Evolutionary conservation across 2,329 filamentous ascomycete genomes (phyloP).

Genomic region (Penicillium sp.): DNA sequence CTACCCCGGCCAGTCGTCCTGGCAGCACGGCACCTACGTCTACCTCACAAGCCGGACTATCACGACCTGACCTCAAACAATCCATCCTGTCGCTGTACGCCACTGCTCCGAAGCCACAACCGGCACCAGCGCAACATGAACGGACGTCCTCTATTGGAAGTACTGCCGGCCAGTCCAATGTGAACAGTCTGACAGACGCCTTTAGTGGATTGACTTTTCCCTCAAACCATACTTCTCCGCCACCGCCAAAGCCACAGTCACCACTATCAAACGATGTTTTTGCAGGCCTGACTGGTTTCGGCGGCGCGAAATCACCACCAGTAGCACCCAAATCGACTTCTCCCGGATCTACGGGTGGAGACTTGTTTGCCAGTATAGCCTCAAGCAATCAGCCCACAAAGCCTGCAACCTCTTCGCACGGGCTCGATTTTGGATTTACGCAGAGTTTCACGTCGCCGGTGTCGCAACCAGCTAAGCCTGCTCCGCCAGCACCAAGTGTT

Average conservation of each 20-base stretch:
- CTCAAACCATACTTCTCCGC: slow-evolving; percentile 35
- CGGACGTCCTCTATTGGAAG: slow-evolving; percentile 64
- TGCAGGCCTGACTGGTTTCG: slow-evolving; percentile 57
- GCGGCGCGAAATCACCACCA: slow-evolving; percentile 40
- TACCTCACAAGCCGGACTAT: slow-evolving; percentile 57
- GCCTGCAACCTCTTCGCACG: slow-evolving; percentile 51
- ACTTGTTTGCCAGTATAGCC: slow-evolving; percentile 73
- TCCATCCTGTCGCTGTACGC: slow-evolving; percentile 95
- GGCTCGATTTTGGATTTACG: slow-evolving; percentile 64
- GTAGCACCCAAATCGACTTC: slow-evolving; percentile 48
- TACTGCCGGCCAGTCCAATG: slow-evolving; percentile 50
- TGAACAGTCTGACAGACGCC: slow-evolving; percentile 73
- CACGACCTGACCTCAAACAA: slow-evolving; percentile 90
- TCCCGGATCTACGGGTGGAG: slow-evolving; percentile 56
- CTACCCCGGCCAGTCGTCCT: slow-evolving; percentile 69
- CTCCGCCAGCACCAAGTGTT: slow-evolving; percentile 48
- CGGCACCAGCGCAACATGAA: slow-evolving; percentile 51
- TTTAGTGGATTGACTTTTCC: slow-evolving; percentile 68
- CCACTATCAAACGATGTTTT: slow-evolving; percentile 59
- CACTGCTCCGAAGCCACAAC: slow-evolving; percentile 72
- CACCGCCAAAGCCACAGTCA: slow-evolving; percentile 30
- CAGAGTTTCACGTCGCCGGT: slow-evolving; percentile 49
- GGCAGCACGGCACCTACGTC: slow-evolving; percentile 70
- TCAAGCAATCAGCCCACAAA: slow-evolving; percentile 57
- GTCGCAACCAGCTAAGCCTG: slow-evolving; percentile 35